Evolutionary conservation across 768 basidiomycete genomes (phyloP), one percentile per base, ranked within the genome.

Genomic region (Scleroderma bovista): DNA sequence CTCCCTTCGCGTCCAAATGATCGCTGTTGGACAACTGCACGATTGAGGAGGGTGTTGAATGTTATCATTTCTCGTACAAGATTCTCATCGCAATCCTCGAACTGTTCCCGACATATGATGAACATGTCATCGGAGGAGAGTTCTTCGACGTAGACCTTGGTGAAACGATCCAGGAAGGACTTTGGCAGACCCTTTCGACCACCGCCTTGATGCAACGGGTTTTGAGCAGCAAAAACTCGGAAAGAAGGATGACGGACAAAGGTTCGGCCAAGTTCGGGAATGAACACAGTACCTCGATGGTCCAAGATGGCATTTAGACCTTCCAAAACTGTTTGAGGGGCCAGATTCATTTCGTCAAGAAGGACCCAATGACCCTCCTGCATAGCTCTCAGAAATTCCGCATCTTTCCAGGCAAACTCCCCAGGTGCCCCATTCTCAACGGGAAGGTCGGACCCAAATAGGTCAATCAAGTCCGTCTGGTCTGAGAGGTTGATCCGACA

Each of bases 271-370:
- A 99, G 80, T 63, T 98, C 96, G 3, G 96, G 96, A 37, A 99
- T 86, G 67, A 85, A 98, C 22, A 96, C 92, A 1, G 86, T 83
- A 24, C 96, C 95, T 46, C 96, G 84, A 67, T 98, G 95, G 67
- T 99, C 96, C 26, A 99, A 71, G 10, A 95, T 82, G 1, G 96
- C 93, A 61, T 99, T 99, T 36, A 99, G 79, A 24, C 96, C 96
- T 70, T 99, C 96, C 2, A 99, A 80, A 5, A 99, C 86, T 0
- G 96, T 86, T 61, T 99, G 95, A 26, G 95, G 91, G 0, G 95
- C 95, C 34, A 99, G 77, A 62, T 99, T 99, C 96, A 99, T 98
- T 66, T 99, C 96, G 62, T 99, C 96, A 10, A 99, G 78, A 6
- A 99, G 80, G 6, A 98, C 95, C 96, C 96, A 99, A 52, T 91